Base-by-base conservation (phyloP, 805 yeast species). In the Huiozyma sinensis region DNA sequence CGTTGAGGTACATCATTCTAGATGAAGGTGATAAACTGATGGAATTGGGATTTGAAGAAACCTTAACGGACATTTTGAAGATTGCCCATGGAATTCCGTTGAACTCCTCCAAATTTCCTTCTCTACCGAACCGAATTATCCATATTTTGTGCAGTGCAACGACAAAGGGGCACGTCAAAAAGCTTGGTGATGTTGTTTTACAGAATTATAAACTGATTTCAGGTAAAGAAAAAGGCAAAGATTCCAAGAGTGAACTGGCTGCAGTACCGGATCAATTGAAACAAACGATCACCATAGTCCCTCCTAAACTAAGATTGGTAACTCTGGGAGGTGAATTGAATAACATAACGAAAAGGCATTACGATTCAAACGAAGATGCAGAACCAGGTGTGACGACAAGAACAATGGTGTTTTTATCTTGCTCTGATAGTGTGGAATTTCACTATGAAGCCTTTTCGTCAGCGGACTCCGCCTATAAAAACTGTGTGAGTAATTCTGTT, bases 11-110 rank as follows among this genome's bases (percentile, higher is more conserved):
- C 74, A 73, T 90, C n/a, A 81, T 92, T 8, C 61, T 92, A 50
- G 99, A 92, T 66, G 99, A 92, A 71, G 98, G 97, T 63, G 99
- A 92, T 66, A 76, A 89, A 51, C 73, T 92, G 54, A 86, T 90
- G 77, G 99, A 92, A 55, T 70, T 94, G 46, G 99, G 99, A 0
- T 92, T 92, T 60, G 96, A 92, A 63, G 97, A 92, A 60, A 84
- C 96, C 0, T 79, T 92, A 46, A 72, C 85, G 11, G 77, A 81
- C 49, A 87, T 90, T 50, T 69, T 94, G 42, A 68, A 69, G 28
- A 71, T 73, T 44, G 72, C 89, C 39, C 72, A 79, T 27, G 65
- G 65, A 28, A 65, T 81, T 10, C 56, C 54, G 13, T 51, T 63
- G 6, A 61, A 66, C 7, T 59, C 66, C 6, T 48, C 50, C 7